Evolutionary conservation across 129 eudicot genomes (phyloP).

Genomic region (Silybum marianum): DNA sequence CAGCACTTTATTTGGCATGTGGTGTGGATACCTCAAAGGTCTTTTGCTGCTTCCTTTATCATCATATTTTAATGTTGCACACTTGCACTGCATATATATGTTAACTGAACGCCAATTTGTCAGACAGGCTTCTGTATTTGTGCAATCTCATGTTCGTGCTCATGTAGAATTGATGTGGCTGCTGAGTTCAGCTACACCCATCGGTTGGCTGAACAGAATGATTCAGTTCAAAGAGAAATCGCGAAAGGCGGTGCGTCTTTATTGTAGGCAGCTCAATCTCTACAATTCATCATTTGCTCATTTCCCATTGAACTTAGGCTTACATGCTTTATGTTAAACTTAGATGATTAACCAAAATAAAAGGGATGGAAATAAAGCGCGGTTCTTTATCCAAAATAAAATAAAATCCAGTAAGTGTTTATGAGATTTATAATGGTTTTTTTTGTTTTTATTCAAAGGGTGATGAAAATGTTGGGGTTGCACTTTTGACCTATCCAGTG

Average conservation of each 20-base stretch:
- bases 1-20: conserved; percentile 97
- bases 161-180: conserved; percentile 98
- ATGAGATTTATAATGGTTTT: not conserved
- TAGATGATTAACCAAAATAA: not conserved
- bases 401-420: too few species aligned
- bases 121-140: conserved; percentile 86
- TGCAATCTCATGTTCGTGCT: conserved; percentile 99
- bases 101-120: conserved; percentile 19
- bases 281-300: conserved; percentile 1
- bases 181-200: conserved; percentile 88
- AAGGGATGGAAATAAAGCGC: not conserved
- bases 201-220: conserved; percentile 98
- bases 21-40: conserved; percentile 95
- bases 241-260: conserved; percentile 86
- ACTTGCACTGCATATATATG: not conserved
- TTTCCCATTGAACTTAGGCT: conserved; percentile 5
- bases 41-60: conserved; percentile 11
- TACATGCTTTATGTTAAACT: not conserved
- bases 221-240: conserved; percentile 99
- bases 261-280: conserved; percentile 55
- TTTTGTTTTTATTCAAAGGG: conserved; percentile 55
- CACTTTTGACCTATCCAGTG: conserved; percentile 94
- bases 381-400: not conserved
- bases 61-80: not conserved
- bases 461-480: conserved; percentile 97